Evolutionary conservation across 2,329 filamentous ascomycete species (phyloP), one percentile per base, ranked within the genome.

Genomic region (Aspergillus glaucus): DNA sequence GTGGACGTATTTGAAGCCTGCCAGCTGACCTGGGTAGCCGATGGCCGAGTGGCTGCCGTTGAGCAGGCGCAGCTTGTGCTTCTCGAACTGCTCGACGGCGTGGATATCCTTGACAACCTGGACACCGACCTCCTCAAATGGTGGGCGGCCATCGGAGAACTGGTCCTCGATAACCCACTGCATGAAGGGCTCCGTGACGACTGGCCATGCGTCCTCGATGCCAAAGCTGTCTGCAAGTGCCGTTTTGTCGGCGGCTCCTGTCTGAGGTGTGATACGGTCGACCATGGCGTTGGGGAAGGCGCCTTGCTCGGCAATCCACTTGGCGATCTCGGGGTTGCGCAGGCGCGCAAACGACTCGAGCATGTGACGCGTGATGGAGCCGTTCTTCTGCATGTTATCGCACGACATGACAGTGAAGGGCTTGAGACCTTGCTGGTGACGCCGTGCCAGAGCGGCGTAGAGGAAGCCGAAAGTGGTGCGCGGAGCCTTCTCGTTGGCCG

Each of bases 381-480:
- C 76, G 62, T 79, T 79, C 69, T 77, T 76, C 66, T 78, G 76
- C 76, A 79, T 79, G 66, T 79, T 79, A 62, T 79, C 76, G 60
- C 76, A 79, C 3, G 77, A 79, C 58, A 79, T 57, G 26, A 79
- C 75, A 53, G 76, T 79, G 62, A 79, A 79, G 41, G 76, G 76
- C 60, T 71, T 73, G 43, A 76, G 70, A 3, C 76, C 75, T 42
- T 69, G 63, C 47, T 63, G 56, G 57, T 72, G 66, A 44, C 76
- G 77, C 45, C 70, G 65, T 14, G 66, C 73, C 48, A 79, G 65
- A 9, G 76, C 76, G 21, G 74, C 75, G 55, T 75, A 79, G 47
- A 79, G 72, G 64, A 75, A 79, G 45, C 76, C 76, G 53, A 76
- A 79, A 15, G 72, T 77, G 54, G 74, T 79, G 50, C 64, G 64